These are phyloP conservation scores for Paraurostyla sp. DNA, from an alignment of 73 alveolate genomes.

Conservation along the genomic window DNA sequence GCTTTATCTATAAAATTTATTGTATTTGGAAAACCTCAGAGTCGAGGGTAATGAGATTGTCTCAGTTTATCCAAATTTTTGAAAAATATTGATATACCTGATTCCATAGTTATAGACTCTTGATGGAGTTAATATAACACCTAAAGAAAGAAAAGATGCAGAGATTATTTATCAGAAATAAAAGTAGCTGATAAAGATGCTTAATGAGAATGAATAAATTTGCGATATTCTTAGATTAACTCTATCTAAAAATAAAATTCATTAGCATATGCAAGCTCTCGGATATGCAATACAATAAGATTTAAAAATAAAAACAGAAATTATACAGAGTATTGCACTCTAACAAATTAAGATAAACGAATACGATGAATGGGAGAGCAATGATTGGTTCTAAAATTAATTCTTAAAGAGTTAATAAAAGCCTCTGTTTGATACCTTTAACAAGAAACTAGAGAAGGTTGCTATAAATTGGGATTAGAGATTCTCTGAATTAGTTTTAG, in stretches of 20 bases:
- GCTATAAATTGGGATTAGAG: slow-evolving; percentile 15
- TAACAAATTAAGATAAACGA: too few relatives aligned
- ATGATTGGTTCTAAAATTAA: not conserved
- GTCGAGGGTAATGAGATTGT: slow-evolving; percentile 13
- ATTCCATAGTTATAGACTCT: not conserved
- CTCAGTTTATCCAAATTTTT: not conserved
- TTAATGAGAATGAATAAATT: not conserved
- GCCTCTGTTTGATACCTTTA: slow-evolving; percentile 14
- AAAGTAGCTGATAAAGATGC: not conserved
- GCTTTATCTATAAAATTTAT: not conserved
- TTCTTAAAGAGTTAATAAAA: not conserved
- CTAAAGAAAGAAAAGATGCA: not conserved
- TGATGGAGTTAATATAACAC: not conserved
- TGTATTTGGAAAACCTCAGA: not conserved
- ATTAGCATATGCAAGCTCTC: not conserved
- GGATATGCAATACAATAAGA: not conserved
- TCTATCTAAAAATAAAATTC: not conserved
- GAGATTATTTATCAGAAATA: not conserved
- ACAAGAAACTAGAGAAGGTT: not conserved
- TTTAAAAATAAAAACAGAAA: not conserved
- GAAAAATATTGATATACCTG: not conserved
- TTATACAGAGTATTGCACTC: too few relatives aligned
- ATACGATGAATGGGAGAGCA: not conserved
- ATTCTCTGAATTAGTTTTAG: not conserved
- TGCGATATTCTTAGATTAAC: not conserved